Conservation (phyloP, 148 eudicot genomes). For the Rhododendron ovatum region DNA sequence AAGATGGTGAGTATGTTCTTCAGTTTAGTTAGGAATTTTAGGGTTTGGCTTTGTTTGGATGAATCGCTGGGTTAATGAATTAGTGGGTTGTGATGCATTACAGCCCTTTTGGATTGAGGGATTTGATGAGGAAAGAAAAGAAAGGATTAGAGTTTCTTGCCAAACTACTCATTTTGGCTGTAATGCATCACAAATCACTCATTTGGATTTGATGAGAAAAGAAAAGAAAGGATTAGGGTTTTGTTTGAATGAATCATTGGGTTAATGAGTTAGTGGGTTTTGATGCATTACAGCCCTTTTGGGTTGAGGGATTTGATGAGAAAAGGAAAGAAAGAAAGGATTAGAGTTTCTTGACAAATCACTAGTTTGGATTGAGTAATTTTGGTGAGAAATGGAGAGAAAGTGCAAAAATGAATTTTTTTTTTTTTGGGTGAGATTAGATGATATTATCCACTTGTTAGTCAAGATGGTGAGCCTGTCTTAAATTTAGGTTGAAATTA, state of each 20-base stretch:
- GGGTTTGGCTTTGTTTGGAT: background rate
- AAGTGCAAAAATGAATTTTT: too few relatives aligned
- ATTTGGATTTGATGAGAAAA: too few relatives aligned
- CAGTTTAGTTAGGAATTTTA: background rate
- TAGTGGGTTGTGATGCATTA: too few relatives aligned
- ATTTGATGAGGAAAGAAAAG: background rate
- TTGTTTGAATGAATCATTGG: slow-evolving; percentile 1
- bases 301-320: too few relatives aligned
- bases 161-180: background rate
- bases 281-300: too few relatives aligned
- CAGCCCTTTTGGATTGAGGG: background rate
- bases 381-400: too few relatives aligned
- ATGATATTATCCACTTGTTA: slow-evolving; percentile 61
- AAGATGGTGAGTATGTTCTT: slow-evolving; percentile 59
- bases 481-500: background rate
- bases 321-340: too few relatives aligned
- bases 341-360: too few relatives aligned
- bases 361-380: too few relatives aligned
- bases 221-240: background rate
- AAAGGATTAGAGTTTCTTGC: background rate
- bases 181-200: too few relatives aligned
- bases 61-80: background rate
- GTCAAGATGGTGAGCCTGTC: slow-evolving; percentile 69
- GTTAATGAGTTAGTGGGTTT: too few relatives aligned
- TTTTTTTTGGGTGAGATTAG: too few relatives aligned